Conservation (phyloP, 1,284 basidiomycete species). For the Heterobasidion occidentale region DNA sequence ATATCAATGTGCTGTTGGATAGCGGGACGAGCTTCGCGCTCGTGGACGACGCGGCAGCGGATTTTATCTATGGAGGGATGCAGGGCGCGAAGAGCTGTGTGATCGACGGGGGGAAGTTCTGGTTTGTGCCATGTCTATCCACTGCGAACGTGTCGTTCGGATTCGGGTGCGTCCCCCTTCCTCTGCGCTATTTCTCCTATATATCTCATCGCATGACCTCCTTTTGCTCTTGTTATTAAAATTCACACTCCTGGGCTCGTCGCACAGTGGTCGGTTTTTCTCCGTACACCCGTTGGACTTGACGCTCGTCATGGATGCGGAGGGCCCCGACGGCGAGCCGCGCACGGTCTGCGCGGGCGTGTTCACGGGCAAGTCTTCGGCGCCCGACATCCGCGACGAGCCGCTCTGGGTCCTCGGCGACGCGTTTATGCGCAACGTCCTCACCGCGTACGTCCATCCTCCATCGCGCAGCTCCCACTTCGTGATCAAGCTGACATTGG, state of each 20-base stretch:
- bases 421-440: slow-evolving; percentile 3
- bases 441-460: not conserved
- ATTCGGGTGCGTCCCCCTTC: not conserved
- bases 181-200: not conserved
- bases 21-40: slow-evolving; percentile 4
- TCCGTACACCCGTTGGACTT: slow-evolving; percentile 1
- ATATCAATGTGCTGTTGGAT: not conserved
- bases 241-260: not conserved
- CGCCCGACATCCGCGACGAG: too few species aligned
- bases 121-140: not conserved
- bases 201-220: too few species aligned
- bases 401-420: slow-evolving; percentile 1
- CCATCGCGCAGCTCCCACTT: not conserved
- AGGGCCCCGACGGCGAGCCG: not conserved
- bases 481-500: not conserved
- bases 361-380: not conserved
- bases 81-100: not conserved
- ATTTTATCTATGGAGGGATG: not conserved
- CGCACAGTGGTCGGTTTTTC: not conserved
- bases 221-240: not conserved
- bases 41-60: not conserved
- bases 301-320: not conserved
- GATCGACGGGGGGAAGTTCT: not conserved
- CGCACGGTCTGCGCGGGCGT: not conserved
- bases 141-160: not conserved